Percentiles rank a stretch among this genome's conserved stretches.
Conservation (phyloP, 345 rosid genomes). For the Hevea brasiliensis region DNA sequence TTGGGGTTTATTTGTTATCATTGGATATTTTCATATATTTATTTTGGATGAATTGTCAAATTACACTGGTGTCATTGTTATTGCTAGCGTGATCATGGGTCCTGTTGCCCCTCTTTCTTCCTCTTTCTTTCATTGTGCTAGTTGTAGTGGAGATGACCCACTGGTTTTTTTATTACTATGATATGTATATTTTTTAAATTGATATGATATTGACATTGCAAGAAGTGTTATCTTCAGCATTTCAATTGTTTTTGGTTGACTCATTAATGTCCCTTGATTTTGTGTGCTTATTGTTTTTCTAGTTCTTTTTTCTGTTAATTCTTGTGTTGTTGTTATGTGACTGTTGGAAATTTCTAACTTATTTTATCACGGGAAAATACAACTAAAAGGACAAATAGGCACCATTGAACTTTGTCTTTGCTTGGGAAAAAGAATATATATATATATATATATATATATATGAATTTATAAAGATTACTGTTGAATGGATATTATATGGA, state of each 20-base stretch:
- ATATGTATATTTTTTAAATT: neutral
- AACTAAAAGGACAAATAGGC: conserved; percentile 27
- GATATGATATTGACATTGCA: neutral
- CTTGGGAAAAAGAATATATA: conserved; percentile 28
- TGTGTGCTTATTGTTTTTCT: conserved; percentile 11
- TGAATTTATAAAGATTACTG: neutral
- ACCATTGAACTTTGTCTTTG: conserved; percentile 30
- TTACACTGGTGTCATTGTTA: conserved; percentile 1
- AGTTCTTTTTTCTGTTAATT: neutral
- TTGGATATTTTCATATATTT: neutral
- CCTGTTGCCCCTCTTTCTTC: neutral
- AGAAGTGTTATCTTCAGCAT: conserved; percentile 4
- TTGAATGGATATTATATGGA: neutral
- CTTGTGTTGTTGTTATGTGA: neutral
- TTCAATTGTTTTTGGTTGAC: conserved; percentile 6
- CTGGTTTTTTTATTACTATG: neutral
- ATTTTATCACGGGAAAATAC: conserved; percentile 8
- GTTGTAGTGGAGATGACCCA: neutral
- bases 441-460: too few relatives aligned
- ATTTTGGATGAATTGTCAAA: conserved; percentile 7
- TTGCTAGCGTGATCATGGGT: neutral
- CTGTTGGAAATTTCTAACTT: neutral
- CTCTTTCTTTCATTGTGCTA: neutral
- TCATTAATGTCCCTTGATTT: neutral
- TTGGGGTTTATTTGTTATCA: neutral